Base-by-base conservation (phyloP, 371 early-diverging fungal genomes). In the Aphelidium insulamus region DNA sequence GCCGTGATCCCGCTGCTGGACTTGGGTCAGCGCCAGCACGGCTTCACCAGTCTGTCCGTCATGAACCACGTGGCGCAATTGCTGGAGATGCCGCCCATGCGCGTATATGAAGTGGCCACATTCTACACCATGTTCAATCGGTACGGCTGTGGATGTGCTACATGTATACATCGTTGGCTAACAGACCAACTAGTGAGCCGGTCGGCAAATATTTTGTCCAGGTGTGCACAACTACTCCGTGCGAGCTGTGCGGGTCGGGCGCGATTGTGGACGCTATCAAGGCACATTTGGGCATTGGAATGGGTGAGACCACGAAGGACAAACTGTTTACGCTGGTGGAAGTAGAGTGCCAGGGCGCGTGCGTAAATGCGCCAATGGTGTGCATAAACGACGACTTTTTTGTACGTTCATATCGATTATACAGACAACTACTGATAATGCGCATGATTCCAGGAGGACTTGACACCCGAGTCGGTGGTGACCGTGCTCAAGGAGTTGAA, bases 61-160 rank as follows among this genome's bases (percentile, higher is more conserved):
- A 95, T 95, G 97, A 88, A 95, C 55, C 68, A 84, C 43, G 83
- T 95, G 36, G 92, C 97, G 31, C 69, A 78, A 52, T 46, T 87
- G 37, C 58, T 88, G 23, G 88, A 92, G 45, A 75, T 92, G 5
- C 87, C 91, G 25, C 94, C 94, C 20, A 91, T 95, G 90, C 77
- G 97, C 41, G 94, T 95, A 28, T 92, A 92, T 54, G 94, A 95
- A 55, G 97, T 95, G n/a, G 97, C 97, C 19, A 90, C 92, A 22
- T 94, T 94, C 59, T 94, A 94, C 53, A 94, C 95, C 43, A 94
- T 95, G 95, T 95, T 75, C 63, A 91, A 92, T 68, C 69, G 82
- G 83, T 76, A 49, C 29, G 41, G 37, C 26, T 10, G 10, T 26
- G 10, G 10, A 10, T 26, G 10, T 12, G 12, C 26, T 12, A 26